Evolutionary conservation across 1,139 yeast genomes (phyloP).

Genomic region (Nematodospora anomalae): DNA sequence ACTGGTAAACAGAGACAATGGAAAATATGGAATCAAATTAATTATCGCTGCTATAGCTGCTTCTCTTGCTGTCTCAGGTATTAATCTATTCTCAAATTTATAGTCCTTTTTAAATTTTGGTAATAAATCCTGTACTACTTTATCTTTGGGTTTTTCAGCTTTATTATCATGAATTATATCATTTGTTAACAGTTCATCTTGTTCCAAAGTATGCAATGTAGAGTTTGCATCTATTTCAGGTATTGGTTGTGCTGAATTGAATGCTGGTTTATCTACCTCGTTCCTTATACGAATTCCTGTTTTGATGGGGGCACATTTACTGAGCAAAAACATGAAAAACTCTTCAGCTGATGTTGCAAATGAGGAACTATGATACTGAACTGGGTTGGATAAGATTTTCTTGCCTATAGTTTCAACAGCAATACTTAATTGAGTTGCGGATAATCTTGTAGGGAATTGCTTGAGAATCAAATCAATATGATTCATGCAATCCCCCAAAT

Average conservation of each 20-base stretch:
- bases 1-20: constrained; percentile 36
- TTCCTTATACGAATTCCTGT: constrained; percentile 30
- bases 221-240: constrained; percentile 38
- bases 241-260: constrained; percentile 42
- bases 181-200: constrained; percentile 19
- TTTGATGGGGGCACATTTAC: constrained; percentile 32
- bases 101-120: constrained; percentile 25
- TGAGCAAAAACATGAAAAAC: constrained; percentile 42
- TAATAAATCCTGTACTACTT: constrained; percentile 10
- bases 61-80: constrained; percentile 50
- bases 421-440: constrained; percentile 56
- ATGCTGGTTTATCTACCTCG: constrained; percentile 19
- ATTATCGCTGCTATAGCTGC: constrained; percentile 52
- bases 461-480: constrained; percentile 34
- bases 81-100: constrained; percentile 24
- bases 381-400: constrained; percentile 47
- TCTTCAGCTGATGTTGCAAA: constrained; percentile 32
- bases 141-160: constrained; percentile 22
- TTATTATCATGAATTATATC: constrained; percentile 35
- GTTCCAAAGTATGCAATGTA: constrained; percentile 32
- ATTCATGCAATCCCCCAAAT: constrained; percentile 31
- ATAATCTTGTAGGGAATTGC: constrained; percentile 59
- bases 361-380: constrained; percentile 23
- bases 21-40: constrained; percentile 55
- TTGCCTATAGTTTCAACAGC: constrained; percentile 61